phyloP scores from a whole-genome alignment of 768 basidiomycete genomes.

The Leucocoprinus sp. region DNA sequence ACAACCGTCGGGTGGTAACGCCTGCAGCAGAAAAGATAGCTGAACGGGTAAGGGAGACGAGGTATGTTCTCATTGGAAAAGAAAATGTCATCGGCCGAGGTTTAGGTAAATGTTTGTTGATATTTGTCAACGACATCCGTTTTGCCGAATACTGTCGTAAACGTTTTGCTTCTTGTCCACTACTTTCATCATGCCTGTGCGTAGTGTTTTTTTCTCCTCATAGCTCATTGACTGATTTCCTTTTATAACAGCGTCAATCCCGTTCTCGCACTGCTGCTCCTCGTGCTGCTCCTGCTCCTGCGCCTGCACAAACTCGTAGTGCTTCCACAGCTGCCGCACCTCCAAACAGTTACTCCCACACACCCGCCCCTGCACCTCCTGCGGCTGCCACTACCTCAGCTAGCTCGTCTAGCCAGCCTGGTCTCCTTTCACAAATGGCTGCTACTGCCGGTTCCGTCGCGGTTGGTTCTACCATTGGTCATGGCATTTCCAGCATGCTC shows the following conservation, averaged over 20 bases:
- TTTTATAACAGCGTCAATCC: constrained; percentile 54
- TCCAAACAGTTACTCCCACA: constrained; percentile 25
- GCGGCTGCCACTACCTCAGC: constrained; percentile 35
- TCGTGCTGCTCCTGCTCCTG: constrained; percentile 30
- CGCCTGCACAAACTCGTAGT: constrained; percentile 37
- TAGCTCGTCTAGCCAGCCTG: constrained; percentile 47
- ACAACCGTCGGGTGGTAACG: background rate
- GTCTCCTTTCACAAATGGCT: constrained; percentile 79
- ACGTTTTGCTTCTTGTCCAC: constrained; percentile 24
- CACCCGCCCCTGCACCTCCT: constrained; percentile 37
- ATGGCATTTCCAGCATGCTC: constrained; percentile 85
- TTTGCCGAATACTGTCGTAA: constrained; percentile 2
- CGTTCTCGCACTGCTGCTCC: constrained; percentile 61
- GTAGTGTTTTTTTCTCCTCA: constrained; percentile 12
- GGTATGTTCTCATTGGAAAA: constrained; percentile 10
- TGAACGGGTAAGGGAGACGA: constrained; percentile 12
- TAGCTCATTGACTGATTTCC: background rate
- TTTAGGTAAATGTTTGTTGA: constrained; percentile 12
- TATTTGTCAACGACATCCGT: constrained; percentile 14
- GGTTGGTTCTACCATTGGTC: constrained; percentile 79
- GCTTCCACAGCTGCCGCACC: constrained; percentile 44
- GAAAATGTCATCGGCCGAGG: constrained; percentile 1
- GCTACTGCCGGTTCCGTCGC: constrained; percentile 89
- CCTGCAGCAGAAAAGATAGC: background rate
- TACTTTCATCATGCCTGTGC: constrained; percentile 34